Percentiles rank a stretch among this genome's conserved stretches.
Evolutionary conservation across 129 eudicot species (phyloP).

Genomic region (Flaveria brownii): DNA sequence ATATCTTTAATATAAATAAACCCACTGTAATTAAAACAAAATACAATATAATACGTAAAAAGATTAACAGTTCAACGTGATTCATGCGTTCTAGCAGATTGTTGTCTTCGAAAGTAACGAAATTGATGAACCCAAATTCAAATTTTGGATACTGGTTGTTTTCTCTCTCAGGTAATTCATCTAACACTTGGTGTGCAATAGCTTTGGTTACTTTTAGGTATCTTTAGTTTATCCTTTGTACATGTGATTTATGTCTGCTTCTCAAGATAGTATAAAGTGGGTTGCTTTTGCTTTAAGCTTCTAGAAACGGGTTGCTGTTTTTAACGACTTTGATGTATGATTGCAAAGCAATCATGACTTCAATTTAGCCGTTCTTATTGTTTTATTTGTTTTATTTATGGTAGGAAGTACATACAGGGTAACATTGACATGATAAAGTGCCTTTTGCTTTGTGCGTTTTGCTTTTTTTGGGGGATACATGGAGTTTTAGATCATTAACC

Average conservation of each 20-base stretch:
- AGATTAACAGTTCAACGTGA: slow-evolving; percentile 22
- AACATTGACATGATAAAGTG: slow-evolving; percentile 7
- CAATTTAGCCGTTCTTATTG: slow-evolving; percentile 17
- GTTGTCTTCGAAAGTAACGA: too few species aligned
- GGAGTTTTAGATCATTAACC: background rate
- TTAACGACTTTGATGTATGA: slow-evolving; percentile 40
- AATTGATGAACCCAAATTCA: slow-evolving; percentile 20
- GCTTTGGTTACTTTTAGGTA: background rate
- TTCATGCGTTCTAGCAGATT: slow-evolving; percentile 20
- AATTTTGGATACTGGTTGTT: slow-evolving; percentile 4
- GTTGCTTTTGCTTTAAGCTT: slow-evolving; percentile 41
- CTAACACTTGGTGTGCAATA: slow-evolving; percentile 30
- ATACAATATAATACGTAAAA: background rate
- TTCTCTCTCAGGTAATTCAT: slow-evolving; percentile 29
- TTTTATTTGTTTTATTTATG: slow-evolving; percentile 14
- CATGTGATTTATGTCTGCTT: slow-evolving; percentile 2
- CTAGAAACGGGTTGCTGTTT: slow-evolving; percentile 25
- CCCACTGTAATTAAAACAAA: slow-evolving; percentile 17
- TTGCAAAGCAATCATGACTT: slow-evolving; percentile 20
- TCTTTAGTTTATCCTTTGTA: background rate
- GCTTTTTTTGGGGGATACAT: slow-evolving; percentile 13
- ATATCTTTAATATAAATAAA: slow-evolving; percentile 16
- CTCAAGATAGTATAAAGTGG: slow-evolving; percentile 9
- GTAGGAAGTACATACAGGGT: slow-evolving; percentile 25
- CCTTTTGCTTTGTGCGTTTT: slow-evolving; percentile 15